A percentile compares a stretch with the other conserved stretches of the same genome.
These are phyloP conservation scores for Phytopythium vexans DNA, from an alignment of 352 stramenopile genomes.

Conservation along the genomic window DNA sequence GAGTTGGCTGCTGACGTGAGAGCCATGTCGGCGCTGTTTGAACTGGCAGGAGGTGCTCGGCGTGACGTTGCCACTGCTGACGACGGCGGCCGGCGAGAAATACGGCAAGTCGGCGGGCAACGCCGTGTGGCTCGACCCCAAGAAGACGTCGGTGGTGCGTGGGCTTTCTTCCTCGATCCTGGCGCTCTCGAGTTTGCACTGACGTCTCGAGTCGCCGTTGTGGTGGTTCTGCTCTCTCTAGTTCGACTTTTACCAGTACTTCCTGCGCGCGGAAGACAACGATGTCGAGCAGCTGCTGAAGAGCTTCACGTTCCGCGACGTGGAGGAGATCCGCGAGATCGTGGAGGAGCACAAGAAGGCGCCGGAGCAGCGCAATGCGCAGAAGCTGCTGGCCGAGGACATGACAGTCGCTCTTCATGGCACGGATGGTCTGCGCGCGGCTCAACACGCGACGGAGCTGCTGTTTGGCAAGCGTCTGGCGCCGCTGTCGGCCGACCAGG, in stretches of 20 bases:
- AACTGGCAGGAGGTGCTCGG: slow-evolving; percentile 84
- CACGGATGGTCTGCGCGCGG: slow-evolving; percentile 63
- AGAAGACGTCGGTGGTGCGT: slow-evolving; percentile 94
- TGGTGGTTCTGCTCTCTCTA: slow-evolving; percentile 18
- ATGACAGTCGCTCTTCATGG: slow-evolving; percentile 95
- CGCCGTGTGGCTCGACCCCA: slow-evolving; percentile 96
- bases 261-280: slow-evolving; percentile 82
- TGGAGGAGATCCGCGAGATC: slow-evolving; percentile 92
- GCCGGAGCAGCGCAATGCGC: slow-evolving; percentile 77
- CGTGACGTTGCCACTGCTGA: slow-evolving; percentile 96
- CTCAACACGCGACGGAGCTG: slow-evolving; percentile 56
- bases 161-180: slow-evolving; percentile 47
- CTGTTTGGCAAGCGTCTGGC: slow-evolving; percentile 67
- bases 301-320: slow-evolving; percentile 96
- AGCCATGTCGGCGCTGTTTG: slow-evolving; percentile 3
- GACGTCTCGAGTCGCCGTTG: not conserved
- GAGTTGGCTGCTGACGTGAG: too few species aligned
- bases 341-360: slow-evolving; percentile 67
- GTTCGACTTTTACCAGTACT: slow-evolving; percentile 94
- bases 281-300: slow-evolving; percentile 97
- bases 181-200: slow-evolving; percentile 5
- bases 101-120: slow-evolving; percentile 99
- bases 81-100: slow-evolving; percentile 96
- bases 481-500: slow-evolving; percentile 58
- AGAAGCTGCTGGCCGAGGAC: slow-evolving; percentile 65